Percentiles rank a stretch among this genome's conserved stretches.
Evolutionary conservation across 2,329 filamentous ascomycete species (phyloP).

Genomic region (Fusarium sororula): DNA sequence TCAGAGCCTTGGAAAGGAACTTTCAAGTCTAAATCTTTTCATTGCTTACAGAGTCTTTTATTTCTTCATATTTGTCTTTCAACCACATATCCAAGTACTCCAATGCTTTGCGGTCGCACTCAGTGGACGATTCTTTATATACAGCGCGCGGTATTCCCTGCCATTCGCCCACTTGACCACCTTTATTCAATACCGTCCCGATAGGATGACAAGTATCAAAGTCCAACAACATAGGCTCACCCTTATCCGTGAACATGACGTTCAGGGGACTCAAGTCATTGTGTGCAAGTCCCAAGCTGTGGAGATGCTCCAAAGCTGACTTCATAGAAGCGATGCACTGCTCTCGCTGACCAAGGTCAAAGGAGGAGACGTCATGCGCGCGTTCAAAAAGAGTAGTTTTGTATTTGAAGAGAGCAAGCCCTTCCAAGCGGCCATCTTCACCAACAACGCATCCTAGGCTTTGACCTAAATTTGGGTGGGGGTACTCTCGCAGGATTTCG

Average conservation of each 20-base stretch:
- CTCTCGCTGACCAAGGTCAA: background rate
- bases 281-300: background rate
- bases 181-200: background rate
- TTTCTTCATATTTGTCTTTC: background rate
- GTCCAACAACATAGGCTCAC: background rate
- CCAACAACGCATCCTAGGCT: background rate
- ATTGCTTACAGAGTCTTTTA: background rate
- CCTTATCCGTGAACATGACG: background rate
- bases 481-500: background rate
- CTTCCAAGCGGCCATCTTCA: background rate
- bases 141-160: background rate
- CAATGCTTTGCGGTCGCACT: background rate
- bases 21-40: background rate
- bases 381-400: background rate
- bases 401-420: background rate
- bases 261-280: background rate
- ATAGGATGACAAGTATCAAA: background rate
- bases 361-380: background rate
- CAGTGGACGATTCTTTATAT: background rate
- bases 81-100: background rate
- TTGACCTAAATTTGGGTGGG: background rate
- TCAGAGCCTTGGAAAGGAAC: rapidly evolving
- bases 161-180: background rate
- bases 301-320: background rate
- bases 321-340: background rate